A percentile compares a stretch with the other conserved stretches of the same genome.
Evolutionary conservation across 768 basidiomycete genomes (phyloP).

Genomic region (Pleurotus eryngii): DNA sequence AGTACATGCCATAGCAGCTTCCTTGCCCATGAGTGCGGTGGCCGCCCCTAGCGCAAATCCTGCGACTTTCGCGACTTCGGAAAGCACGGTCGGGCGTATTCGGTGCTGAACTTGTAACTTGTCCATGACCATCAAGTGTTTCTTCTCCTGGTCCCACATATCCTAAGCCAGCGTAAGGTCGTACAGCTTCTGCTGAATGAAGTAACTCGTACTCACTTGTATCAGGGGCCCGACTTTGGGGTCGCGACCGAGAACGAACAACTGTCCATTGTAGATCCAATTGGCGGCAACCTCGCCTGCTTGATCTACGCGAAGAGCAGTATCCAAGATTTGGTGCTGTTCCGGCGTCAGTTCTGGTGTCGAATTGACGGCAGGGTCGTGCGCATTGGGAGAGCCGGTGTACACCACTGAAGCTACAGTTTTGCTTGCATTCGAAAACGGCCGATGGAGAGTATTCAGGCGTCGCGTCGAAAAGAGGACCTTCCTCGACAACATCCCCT

Average conservation of each 20-base stretch:
- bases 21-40: slow-evolving; percentile 85
- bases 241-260: slow-evolving; percentile 66
- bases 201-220: slow-evolving; percentile 48
- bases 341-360: not conserved
- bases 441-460: not conserved
- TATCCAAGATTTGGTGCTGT: slow-evolving; percentile 40
- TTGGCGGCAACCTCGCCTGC: slow-evolving; percentile 96
- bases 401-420: not conserved
- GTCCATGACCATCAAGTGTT: slow-evolving; percentile 85
- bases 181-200: not conserved
- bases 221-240: slow-evolving; percentile 58
- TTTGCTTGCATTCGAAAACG: not conserved
- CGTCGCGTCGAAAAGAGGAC: too few species aligned
- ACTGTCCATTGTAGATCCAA: slow-evolving; percentile 91
- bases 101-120: slow-evolving; percentile 80
- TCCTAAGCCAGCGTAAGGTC: slow-evolving; percentile 46
- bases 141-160: slow-evolving; percentile 98
- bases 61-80: slow-evolving; percentile 80
- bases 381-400: not conserved
- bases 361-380: slow-evolving; percentile 1
- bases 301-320: slow-evolving; percentile 86
- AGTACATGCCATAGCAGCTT: slow-evolving; percentile 98
- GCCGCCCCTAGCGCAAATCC: slow-evolving; percentile 84
- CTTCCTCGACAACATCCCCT: not conserved
- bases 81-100: slow-evolving; percentile 79